Evolutionary conservation across 2,329 filamentous ascomycete species (phyloP), one percentile per base, ranked within the genome.

Genomic region (Arthrinium puccinioides): DNA sequence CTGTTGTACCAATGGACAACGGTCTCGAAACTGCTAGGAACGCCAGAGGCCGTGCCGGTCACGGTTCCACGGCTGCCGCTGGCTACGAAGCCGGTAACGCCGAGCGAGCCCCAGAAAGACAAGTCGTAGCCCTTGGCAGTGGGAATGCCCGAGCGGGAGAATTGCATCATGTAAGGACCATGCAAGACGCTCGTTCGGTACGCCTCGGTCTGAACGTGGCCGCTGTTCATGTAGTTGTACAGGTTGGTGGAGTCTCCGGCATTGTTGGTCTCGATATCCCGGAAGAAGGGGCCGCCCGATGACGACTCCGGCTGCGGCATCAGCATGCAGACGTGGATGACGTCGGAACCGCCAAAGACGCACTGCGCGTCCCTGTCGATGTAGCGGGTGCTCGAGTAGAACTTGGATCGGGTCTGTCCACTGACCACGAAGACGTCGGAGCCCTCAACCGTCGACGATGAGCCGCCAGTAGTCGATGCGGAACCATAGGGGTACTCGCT

Each of bases 221-320:
- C 70, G 11, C 72, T 79, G 63, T 84, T 84, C 72, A 82, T 81
- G 61, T 82, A 84, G 57, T 74, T 80, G 56, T 79, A 82, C 1
- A 84, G 64, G 39, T 67, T 74, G 24, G 64, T 79, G 44, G 67
- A 72, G 26, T 56, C 60, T 5, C 74, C 76, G 13, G 67, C 75
- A 42, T 81, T 78, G 61, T 84, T 84, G 36, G 69, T 66, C 59
- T 82, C 73, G 56, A 82, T 82, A 44, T 82, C 77, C 13, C 74
- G 67, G 61, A 73, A 70, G 66, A 84, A 84, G 13, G 80, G 80
- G 1, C 79, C 80, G 10, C 80, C 80, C 1, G 77, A 79, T 2
- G 74, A 76, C 8, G 65, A 68, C 54, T 84, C 80, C 24, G 73
- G 66, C 29, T 67, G 61, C 27, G 71, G 70, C 34, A 72, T 67